Evolutionary conservation across 805 yeast genomes (phyloP).

Genomic region (Lipomyces kockii): DNA sequence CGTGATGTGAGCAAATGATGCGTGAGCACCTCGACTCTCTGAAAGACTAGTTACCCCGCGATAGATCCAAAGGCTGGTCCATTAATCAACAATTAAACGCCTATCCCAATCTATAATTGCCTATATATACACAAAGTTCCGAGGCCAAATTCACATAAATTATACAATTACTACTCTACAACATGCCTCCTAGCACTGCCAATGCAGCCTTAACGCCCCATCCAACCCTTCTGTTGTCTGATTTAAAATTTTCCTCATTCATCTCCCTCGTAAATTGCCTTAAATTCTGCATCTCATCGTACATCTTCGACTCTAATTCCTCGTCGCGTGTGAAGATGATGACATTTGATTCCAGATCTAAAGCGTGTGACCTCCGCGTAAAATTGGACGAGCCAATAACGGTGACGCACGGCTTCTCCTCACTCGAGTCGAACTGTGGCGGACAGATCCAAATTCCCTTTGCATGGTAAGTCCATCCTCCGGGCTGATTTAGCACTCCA

Average conservation of each 20-base stretch:
- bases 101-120: background rate
- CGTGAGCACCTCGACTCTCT: no score
- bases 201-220: conserved; percentile 65
- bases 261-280: conserved; percentile 61
- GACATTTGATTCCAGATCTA: conserved; percentile 89
- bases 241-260: conserved; percentile 62
- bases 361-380: conserved; percentile 83
- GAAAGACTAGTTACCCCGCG: no score
- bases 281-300: conserved; percentile 64
- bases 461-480: conserved; percentile 98
- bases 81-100: background rate
- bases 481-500: conserved; percentile 78
- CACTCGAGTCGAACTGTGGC: conserved; percentile 51
- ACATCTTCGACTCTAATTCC: conserved; percentile 61
- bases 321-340: conserved; percentile 72
- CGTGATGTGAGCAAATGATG: no score
- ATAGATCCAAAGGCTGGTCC: no score
- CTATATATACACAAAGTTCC: background rate
- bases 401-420: conserved; percentile 67
- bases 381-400: conserved; percentile 92
- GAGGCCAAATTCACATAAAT: background rate
- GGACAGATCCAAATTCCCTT: conserved; percentile 85
- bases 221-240: conserved; percentile 65
- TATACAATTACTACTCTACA: conserved; percentile 4
- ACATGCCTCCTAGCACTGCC: conserved; percentile 23